Evolutionary conservation across 306 rosid genomes (phyloP).

Genomic region (Cercis canadensis): DNA sequence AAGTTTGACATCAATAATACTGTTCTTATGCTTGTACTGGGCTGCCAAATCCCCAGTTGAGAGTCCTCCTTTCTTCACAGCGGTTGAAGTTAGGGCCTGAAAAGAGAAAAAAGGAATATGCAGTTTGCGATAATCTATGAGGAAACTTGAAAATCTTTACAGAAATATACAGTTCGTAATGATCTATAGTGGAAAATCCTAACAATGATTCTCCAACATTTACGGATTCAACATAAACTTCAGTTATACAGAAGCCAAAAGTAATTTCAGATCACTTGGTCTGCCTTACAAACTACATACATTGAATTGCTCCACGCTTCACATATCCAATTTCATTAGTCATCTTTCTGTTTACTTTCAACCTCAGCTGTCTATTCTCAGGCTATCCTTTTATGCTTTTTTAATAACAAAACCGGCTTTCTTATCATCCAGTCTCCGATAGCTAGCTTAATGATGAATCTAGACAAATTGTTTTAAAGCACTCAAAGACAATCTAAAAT

Average conservation of each 20-base stretch:
- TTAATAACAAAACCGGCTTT: neutral
- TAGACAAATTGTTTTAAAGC: too few species aligned
- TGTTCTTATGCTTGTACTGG: conserved; percentile 80
- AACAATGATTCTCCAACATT: too few species aligned
- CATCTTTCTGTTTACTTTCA: conserved; percentile 11
- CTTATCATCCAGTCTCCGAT: too few species aligned
- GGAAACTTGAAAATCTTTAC: too few species aligned
- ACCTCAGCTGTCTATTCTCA: conserved; percentile 10
- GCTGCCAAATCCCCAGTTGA: conserved; percentile 85
- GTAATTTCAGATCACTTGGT: neutral
- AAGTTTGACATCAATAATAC: conserved; percentile 74
- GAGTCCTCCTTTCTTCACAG: conserved; percentile 88
- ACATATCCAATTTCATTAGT: conserved; percentile 27
- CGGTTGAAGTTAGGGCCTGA: conserved; percentile 90
- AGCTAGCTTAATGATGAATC: too few species aligned
- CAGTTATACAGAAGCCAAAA: conserved; percentile 16
- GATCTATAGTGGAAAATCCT: neutral
- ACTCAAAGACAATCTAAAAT: too few species aligned
- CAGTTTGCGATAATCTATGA: neutral
- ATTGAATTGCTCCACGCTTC: conserved; percentile 12
- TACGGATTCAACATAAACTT: conserved; percentile 5
- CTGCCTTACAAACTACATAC: neutral
- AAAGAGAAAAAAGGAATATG: conserved; percentile 31
- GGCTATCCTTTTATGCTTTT: neutral
- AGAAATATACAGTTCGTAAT: conserved; percentile 5